Evolutionary conservation across 441 rosid species (phyloP), one percentile per base, ranked within the genome.

Genomic region (Daphne laureola): DNA sequence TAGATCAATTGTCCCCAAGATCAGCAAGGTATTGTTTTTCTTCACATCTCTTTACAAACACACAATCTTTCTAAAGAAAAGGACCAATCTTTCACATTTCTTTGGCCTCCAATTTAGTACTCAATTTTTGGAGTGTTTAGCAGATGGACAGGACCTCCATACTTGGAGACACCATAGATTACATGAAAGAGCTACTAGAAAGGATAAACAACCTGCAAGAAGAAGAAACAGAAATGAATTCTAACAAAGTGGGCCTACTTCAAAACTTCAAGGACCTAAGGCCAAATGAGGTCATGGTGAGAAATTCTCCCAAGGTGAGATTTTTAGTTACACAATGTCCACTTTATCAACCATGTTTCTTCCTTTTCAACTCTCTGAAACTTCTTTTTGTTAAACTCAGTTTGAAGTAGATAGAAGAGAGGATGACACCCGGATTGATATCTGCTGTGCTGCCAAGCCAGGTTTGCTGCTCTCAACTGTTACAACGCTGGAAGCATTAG

Each of bases 131-230:
- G 54, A 63, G 51, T 64, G 17, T 17, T 47, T 47, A 18, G 42
- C 79, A 91, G 98, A 91, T 91, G 98, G 98, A 91, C 74, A 82
- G 98, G 67, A 87, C 95, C 51, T 87, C 98, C 58, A 88, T 92
- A 43, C 87, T 88, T 23, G 98, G 96, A 69, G 98, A 92, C 62
- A 83, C 98, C 43, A 91, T 91, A 60, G 98, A 88, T 58, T 91
- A 87, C 78, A 73, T 87, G 87, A 91, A 88, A 49, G 98, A 92
- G 72, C 94, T 92, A 61, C 76, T 92, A 45, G 86, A 84, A n/a
- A 92, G 73, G 59, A 82, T 92, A 67, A 79, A 72, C 48, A 84
- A 78, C 64, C 61, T 86, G 70, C 84, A 79, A 67, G 83, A 75
- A 62, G 84, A 80, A 61, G 72, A 74, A 57, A 61, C 62, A 36